Base-by-base conservation (phyloP, 768 basidiomycete species). In the Suillus luteus region DNA sequence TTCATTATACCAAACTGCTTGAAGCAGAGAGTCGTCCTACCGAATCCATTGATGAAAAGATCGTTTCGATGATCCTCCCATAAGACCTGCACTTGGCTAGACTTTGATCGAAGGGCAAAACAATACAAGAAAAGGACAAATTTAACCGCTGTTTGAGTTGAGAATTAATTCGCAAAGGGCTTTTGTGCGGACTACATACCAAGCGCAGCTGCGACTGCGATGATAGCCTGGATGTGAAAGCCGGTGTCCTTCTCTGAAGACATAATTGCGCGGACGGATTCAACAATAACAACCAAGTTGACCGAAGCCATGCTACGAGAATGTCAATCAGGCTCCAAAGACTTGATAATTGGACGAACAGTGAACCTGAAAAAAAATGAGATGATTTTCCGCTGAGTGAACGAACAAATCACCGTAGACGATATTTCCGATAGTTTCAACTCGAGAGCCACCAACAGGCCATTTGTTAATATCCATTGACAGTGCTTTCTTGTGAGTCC, bases 1-100 rank as follows among this genome's bases (percentile, higher is more conserved):
- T 24, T 66, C 37, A 60, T 35, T 52, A 43, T 37, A 55, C n/a
- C 5, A 14, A 44, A 48, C 0, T 15, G 33, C 22, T n/a, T n/a
- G 62, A 41, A 33, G 35, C 35, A 65, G 49, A 27, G 52, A 54
- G 35, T 17, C 35, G 3, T 62, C 81, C 40, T 65, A 89, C 90
- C 89, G 65, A 92, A 90, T 31, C 83, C 79, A 70, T 95, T 95
- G 72, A 94, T 87, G 72, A 86, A 92, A n/a, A 95, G 73, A 70
- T 96, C 96, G 70, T 95, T 98, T 68, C 96, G 82, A 67, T 98
- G 96, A 72, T 99, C 96, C 75, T 97, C 93, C 95, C 94, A 98
- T 35, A 97, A 83, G n/a, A 97, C 86, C 54, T 86, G 85, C 2
- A 99, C 96, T 76, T 99, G 97, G 69, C 92, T 95, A 7, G 92